Evolutionary conservation across 2,329 filamentous ascomycete species (phyloP).

Genomic region (Lasiodiplodia citricola): DNA sequence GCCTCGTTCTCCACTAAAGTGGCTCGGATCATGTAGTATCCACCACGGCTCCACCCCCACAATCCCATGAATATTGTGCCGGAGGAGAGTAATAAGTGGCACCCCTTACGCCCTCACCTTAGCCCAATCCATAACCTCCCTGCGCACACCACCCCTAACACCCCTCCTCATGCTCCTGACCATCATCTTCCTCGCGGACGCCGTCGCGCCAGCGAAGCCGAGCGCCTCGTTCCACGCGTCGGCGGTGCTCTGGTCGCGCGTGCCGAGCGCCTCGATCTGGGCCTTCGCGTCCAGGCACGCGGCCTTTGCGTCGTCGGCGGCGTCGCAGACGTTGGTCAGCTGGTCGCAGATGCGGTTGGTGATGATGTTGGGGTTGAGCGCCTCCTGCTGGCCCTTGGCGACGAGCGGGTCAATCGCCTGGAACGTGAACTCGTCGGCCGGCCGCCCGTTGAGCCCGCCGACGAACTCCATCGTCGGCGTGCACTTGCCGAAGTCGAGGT

Average conservation of each 20-base stretch:
- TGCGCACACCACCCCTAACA: not conserved
- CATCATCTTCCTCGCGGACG: not conserved
- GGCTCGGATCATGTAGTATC: not conserved
- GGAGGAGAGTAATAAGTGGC: not conserved
- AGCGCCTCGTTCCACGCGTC: constrained; percentile 48
- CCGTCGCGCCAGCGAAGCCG: constrained; percentile 43
- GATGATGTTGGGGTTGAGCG: constrained; percentile 75
- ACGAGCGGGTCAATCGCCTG: constrained; percentile 67
- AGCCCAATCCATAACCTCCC: not conserved
- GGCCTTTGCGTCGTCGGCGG: constrained; percentile 63
- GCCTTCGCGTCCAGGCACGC: constrained; percentile 61
- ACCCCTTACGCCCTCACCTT: not conserved
- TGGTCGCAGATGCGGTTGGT: constrained; percentile 75
- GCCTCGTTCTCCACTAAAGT: not conserved
- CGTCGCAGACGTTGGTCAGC: constrained; percentile 69
- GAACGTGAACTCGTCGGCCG: constrained; percentile 68
- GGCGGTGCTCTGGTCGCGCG: constrained; percentile 47
- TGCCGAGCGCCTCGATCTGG: constrained; percentile 53
- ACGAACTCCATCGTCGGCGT: constrained; percentile 64
- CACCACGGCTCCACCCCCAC: not conserved
- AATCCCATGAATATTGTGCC: not conserved
- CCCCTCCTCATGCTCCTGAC: not conserved
- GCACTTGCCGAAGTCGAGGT: constrained; percentile 45
- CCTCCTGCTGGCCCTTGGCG: constrained; percentile 67
- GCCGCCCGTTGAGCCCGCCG: constrained; percentile 58